Evolutionary conservation across 2,329 filamentous ascomycete genomes (phyloP).

Genomic region (Paracorniculantispora psalliotae): DNA sequence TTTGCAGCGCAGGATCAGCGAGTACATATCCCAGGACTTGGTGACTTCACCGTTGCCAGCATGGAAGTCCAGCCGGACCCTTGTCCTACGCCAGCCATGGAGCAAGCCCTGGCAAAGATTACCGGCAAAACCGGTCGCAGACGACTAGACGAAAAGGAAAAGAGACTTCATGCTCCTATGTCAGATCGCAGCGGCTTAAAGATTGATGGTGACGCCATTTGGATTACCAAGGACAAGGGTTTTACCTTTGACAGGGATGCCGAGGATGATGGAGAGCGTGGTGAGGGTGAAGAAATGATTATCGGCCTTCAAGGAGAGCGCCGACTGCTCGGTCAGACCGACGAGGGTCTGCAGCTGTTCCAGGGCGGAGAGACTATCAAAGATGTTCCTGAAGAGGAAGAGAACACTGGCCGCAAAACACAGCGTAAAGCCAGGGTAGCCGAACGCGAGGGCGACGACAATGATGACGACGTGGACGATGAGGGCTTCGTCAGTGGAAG

Average conservation of each 20-base stretch:
- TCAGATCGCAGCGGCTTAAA: slow-evolving; percentile 93
- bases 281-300: slow-evolving; percentile 93
- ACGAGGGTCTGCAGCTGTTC: slow-evolving; percentile 81
- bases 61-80: slow-evolving; percentile 91
- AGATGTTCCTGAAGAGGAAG: slow-evolving; percentile 41
- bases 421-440: slow-evolving; percentile 54
- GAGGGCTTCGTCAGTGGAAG: slow-evolving; percentile 52
- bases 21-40: slow-evolving; percentile 88
- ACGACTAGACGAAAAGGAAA: slow-evolving; percentile 91
- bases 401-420: slow-evolving; percentile 58
- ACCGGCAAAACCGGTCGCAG: slow-evolving; percentile 76
- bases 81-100: slow-evolving; percentile 87
- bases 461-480: slow-evolving; percentile 53
- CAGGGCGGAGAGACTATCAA: slow-evolving; percentile 67
- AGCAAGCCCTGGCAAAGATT: slow-evolving; percentile 78
- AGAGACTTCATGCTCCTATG: slow-evolving; percentile 94
- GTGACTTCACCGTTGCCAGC: slow-evolving; percentile 76
- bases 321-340: slow-evolving; percentile 73
- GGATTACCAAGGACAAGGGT: slow-evolving; percentile 67
- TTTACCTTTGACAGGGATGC: slow-evolving; percentile 69
- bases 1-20: slow-evolving; percentile 80
- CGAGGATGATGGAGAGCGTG: slow-evolving; percentile 64
- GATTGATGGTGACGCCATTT: slow-evolving; percentile 95
- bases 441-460: slow-evolving; percentile 53
- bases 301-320: slow-evolving; percentile 81